phyloP scores from a whole-genome alignment of 169 alveolate genomes.

The Eimeria praecox region DNA sequence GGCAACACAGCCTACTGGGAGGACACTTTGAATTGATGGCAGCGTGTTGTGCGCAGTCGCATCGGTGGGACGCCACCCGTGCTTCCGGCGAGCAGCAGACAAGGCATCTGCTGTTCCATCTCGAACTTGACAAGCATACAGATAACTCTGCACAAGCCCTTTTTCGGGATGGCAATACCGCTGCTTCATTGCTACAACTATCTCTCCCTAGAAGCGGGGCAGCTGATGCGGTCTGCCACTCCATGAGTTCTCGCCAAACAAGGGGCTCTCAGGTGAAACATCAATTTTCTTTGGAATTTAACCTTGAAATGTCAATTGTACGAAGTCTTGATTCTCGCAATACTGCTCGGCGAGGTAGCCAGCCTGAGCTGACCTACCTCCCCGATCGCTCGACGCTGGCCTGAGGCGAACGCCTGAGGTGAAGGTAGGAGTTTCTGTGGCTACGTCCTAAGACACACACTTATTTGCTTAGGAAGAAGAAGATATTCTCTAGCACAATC shows the following conservation, averaged over 20 bases:
- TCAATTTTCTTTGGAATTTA: background rate
- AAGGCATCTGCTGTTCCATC: background rate
- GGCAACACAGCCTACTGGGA: background rate
- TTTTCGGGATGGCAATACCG: background rate
- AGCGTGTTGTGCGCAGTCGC: background rate
- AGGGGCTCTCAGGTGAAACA: background rate
- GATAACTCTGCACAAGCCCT: background rate
- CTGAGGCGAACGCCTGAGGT: background rate
- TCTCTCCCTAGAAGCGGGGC: slow-evolving; percentile 14
- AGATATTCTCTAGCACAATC: background rate
- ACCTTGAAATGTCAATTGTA: background rate
- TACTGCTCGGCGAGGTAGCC: background rate
- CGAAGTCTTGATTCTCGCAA: background rate
- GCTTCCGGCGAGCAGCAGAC: background rate
- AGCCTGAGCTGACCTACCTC: background rate
- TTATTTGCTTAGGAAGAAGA: background rate
- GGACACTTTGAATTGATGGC: background rate
- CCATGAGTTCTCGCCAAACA: background rate
- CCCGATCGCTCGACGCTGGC: slow-evolving; percentile 50
- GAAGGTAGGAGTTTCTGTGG: background rate
- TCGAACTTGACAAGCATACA: background rate
- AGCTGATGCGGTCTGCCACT: background rate
- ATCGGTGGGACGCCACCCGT: background rate
- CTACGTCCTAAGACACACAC: background rate
- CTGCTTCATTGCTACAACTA: background rate